Conservation (phyloP, 345 rosid genomes). For the Linum trigynum region DNA sequence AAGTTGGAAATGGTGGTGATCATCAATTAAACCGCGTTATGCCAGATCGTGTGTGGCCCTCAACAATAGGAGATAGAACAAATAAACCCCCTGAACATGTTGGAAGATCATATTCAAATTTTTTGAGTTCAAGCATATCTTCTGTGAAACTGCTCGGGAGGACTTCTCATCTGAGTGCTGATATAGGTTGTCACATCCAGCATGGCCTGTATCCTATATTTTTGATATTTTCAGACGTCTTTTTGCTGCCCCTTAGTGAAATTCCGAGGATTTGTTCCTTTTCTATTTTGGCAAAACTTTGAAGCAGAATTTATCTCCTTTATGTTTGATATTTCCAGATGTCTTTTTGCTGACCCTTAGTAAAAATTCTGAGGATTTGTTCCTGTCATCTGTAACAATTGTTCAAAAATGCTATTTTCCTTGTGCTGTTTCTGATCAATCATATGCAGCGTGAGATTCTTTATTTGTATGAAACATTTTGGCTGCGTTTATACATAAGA, state of each 20-base stretch:
- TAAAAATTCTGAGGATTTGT: no score
- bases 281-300: no score
- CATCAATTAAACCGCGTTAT: conserved; percentile 23
- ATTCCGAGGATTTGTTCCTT: no score
- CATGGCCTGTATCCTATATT: conserved; percentile 63
- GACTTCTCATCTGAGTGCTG: conserved; percentile 16
- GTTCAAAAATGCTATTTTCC: no score
- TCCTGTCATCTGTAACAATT: no score
- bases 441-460: no score
- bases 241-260: background rate
- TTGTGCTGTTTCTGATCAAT: no score
- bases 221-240: background rate
- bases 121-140: conserved; percentile 41
- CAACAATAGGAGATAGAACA: conserved; percentile 13
- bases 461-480: no score
- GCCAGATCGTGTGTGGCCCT: conserved; percentile 50
- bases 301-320: conserved; percentile 29
- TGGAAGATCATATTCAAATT: conserved; percentile 31
- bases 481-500: no score
- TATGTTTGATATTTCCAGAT: background rate
- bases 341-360: background rate
- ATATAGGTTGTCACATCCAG: conserved; percentile 16
- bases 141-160: conserved; percentile 38
- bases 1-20: conserved; percentile 43
- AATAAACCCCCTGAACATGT: conserved; percentile 31